Base-by-base conservation (phyloP, 139 green algal species). In the Closterium sp. region DNA sequence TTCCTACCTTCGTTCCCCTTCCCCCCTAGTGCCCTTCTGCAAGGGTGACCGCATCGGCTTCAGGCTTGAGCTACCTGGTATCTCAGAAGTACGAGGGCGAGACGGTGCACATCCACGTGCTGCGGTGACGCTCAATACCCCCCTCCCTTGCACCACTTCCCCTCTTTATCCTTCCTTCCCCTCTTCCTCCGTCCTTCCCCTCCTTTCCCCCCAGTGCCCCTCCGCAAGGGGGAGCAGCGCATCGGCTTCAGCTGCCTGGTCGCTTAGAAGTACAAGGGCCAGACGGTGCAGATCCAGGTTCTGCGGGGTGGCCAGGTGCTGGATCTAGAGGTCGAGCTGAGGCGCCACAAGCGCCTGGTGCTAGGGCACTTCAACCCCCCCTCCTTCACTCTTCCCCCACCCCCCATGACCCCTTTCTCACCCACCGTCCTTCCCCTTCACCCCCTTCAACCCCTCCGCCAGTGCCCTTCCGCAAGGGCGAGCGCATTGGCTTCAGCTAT, bases 201-300 rank as follows among this genome's bases (percentile, higher is more conserved):
- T 6, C 36, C 36, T 12, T 55, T 6, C 36, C 4, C 36, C 36
- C 36, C 36, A 4, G 6, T 55, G 6, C 36, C 36, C 36, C 6
- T 4, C 95, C 96, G 97, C 9, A 69, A 90, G 2, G 96, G 97
- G n/a, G 98, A 99, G 90, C n/a, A n/a, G n/a, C 96, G 98, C 88
- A 99, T 99, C 89, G 94, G 94, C 5, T 99, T 99, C 95, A 95
- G 89, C 35, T 98, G 98, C 96, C 96, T 99, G 31, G 96, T 98
- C 36, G 96, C 94, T 83, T 95, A 98, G 89, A 99, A 99, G 94
- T 99, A 97, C 91, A 95, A 81, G 64, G 91, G 92, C 30, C 86
- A 95, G 35, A 91, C 33, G 16, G 38, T n/a, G 32, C n/a, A 19
- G 76, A 28, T 92, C 84, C 64, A 91, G 43, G 84, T 97, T 81